Percentiles rank a stretch among this genome's conserved stretches.
These are phyloP conservation scores for Darksidea phi DNA, from an alignment of 495 filamentous ascomycete species.

Conservation along the genomic window DNA sequence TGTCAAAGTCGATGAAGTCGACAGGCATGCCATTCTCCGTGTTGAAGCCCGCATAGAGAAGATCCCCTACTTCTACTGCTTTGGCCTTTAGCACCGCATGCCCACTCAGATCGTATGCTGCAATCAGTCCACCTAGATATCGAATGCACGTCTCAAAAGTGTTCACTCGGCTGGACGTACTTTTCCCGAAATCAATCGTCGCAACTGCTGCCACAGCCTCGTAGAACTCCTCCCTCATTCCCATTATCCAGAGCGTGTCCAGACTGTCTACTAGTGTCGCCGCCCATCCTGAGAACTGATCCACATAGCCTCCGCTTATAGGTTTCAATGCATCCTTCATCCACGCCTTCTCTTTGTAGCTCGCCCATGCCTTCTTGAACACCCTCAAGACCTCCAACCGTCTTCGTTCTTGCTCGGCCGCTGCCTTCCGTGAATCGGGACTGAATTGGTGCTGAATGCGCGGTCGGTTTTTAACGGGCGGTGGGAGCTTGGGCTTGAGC, in stretches of 20 bases:
- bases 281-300: conserved; percentile 63
- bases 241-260: conserved; percentile 66
- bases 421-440: conserved; percentile 21
- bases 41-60: conserved; percentile 45
- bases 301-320: conserved; percentile 37
- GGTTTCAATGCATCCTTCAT: conserved; percentile 44
- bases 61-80: conserved; percentile 43
- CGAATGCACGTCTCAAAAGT: conserved; percentile 46
- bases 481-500: conserved; percentile 14
- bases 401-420: conserved; percentile 24
- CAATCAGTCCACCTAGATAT: conserved; percentile 43
- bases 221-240: conserved; percentile 58
- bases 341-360: conserved; percentile 43
- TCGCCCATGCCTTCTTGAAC: conserved; percentile 39
- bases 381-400: conserved; percentile 36
- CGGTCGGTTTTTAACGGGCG: conserved; percentile 3
- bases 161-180: conserved; percentile 36
- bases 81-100: conserved; percentile 38
- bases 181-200: conserved; percentile 55
- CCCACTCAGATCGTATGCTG: conserved; percentile 44
- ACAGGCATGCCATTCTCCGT: conserved; percentile 46
- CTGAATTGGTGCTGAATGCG: conserved; percentile 37
- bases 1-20: conserved; percentile 52
- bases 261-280: conserved; percentile 61
- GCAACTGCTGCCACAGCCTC: conserved; percentile 55